Base-by-base conservation (phyloP, 192 early-diverging fungal species). In the Coemansia sp. region DNA sequence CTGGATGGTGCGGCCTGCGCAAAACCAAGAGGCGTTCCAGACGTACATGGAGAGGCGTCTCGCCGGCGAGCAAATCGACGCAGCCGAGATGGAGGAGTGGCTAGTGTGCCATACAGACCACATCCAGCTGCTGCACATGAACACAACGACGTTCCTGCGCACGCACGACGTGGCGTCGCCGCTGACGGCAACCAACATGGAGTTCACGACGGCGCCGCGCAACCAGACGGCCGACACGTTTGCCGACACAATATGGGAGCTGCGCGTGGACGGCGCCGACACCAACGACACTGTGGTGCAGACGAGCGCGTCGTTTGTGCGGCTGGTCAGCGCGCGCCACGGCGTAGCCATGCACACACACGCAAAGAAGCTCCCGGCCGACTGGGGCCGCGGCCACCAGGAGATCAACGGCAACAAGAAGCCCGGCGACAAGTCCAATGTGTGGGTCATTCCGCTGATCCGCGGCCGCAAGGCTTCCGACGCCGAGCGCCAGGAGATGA, bases 341-440 rank as follows among this genome's bases (percentile, higher is more conserved):
- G 85, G 88, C n/a, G 95, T 98, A 23, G 91, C 87, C 3, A 66
- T 97, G 36, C 90, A 88, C 81, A 91, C 91, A 17, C 89, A 92
- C 67, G 64, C 74, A 38, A 75, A 87, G 48, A 43, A 73, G 49
- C 85, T 98, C 19, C 97, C 97, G 7, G 38, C 7, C 14, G 92
- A 89, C 5, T 99, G 97, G 97, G 97, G 87, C 3, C 90, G 87
- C 62, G 83, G 73, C 29, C 90, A 92, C 71, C 89, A 93, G 66
- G 95, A 99, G 63, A 85, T 98, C 56, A 99, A 98, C 82, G 97
- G 97, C 32, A 96, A 96, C 83, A 99, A 99, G 79, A 93, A 95
- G n/a, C 59, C 84, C 38, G 56, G 74, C 2, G 91, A 95, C 22
- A 83, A 84, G 59, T 70, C 73, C 49, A 93, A 91, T 67, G 57